Evolutionary conservation across 2,329 filamentous ascomycete species (phyloP).

Genomic region (Chaetomiaceae sp.): DNA sequence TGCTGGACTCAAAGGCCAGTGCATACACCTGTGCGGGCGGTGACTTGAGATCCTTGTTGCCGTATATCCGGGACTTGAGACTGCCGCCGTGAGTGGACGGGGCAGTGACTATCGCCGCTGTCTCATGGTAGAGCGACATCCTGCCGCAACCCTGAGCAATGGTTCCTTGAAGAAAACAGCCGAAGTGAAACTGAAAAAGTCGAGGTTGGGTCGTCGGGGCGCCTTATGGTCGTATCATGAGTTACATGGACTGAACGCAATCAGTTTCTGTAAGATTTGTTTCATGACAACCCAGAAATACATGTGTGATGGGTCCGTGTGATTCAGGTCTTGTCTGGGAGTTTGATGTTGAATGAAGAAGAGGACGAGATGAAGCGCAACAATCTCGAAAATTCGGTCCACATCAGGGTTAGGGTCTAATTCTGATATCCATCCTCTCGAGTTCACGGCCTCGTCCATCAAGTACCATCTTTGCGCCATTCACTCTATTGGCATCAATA

Average conservation of each 20-base stretch:
- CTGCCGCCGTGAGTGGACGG: conserved; percentile 67
- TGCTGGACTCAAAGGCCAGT: conserved; percentile 77
- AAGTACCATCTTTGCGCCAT: background rate
- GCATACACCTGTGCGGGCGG: conserved; percentile 81
- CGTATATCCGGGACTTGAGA: conserved; percentile 80
- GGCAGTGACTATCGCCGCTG: conserved; percentile 66
- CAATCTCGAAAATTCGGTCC: too few relatives aligned
- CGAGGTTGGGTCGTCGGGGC: background rate
- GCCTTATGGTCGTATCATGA: too few relatives aligned
- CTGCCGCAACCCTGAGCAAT: background rate
- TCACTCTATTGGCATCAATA: conserved; percentile 2
- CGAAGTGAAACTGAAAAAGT: background rate
- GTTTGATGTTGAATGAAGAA: too few relatives aligned
- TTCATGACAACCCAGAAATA: too few relatives aligned
- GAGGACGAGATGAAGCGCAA: too few relatives aligned
- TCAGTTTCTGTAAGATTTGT: background rate
- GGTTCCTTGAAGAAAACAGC: too few relatives aligned
- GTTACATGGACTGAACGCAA: too few relatives aligned
- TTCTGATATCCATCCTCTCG: too few relatives aligned
- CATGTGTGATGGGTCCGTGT: too few relatives aligned
- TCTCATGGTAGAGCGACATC: conserved; percentile 96
- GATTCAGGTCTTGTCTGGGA: too few relatives aligned
- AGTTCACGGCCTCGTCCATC: too few relatives aligned
- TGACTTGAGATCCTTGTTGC: conserved; percentile 68
- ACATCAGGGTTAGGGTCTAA: conserved; percentile 5